A percentile compares a stretch with the other conserved stretches of the same genome.
Evolutionary conservation across 2,329 filamentous ascomycete species (phyloP).

Genomic region (Aulographum hederae): DNA sequence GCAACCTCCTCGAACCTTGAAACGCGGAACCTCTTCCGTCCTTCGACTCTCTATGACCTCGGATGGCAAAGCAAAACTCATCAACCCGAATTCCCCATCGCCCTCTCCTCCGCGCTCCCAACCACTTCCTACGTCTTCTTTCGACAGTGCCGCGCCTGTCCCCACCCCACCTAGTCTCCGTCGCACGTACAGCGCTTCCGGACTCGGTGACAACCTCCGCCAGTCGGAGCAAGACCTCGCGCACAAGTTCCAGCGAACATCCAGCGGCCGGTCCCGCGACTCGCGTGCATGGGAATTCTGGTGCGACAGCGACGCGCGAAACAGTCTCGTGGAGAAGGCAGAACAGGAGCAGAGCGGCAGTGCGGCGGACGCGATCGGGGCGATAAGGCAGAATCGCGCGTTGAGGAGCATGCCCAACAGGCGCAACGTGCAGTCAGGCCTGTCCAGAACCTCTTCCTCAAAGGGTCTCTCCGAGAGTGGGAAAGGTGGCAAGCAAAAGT

Average conservation of each 20-base stretch:
- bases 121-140: conserved; percentile 27
- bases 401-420: conserved; percentile 10
- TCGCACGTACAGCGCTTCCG: conserved; percentile 52
- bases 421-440: conserved; percentile 8
- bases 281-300: conserved; percentile 83
- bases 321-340: conserved; percentile 63
- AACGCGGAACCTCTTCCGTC: conserved; percentile 29
- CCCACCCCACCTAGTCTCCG: conserved; percentile 31
- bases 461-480: no score
- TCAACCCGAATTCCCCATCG: conserved; percentile 48
- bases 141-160: conserved; percentile 14
- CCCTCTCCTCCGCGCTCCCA: conserved; percentile 45
- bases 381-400: conserved; percentile 48
- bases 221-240: conserved; percentile 9
- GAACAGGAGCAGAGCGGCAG: conserved; percentile 61
- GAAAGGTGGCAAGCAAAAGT: no score
- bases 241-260: conserved; percentile 22
- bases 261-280: conserved; percentile 56
- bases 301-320: conserved; percentile 62
- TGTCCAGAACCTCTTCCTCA: not conserved
- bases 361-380: conserved; percentile 62
- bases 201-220: conserved; percentile 16
- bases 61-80: conserved; percentile 79
- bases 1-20: conserved; percentile 22
- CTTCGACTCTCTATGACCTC: conserved; percentile 68